Conservation (phyloP, 441 rosid genomes). For the Iberis amara region DNA sequence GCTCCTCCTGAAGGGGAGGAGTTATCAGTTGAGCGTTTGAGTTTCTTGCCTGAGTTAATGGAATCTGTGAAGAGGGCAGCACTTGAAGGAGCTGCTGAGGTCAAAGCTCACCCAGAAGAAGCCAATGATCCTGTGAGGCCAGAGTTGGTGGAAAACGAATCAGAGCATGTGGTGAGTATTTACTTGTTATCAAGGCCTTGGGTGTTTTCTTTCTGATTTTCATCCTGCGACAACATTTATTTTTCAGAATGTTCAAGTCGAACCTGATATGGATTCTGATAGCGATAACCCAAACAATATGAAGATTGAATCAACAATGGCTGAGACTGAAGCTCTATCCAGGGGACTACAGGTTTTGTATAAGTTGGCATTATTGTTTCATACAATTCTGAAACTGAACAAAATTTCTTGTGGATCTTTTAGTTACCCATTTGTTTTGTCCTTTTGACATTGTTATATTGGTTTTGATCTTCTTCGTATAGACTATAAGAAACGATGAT, state of each 20-base stretch:
- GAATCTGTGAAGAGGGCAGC: constrained; percentile 73
- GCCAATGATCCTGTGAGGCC: constrained; percentile 25
- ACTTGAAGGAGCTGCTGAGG: constrained; percentile 70
- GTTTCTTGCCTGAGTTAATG: constrained; percentile 58
- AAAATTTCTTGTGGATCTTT: background rate
- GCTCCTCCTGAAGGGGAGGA: constrained; percentile 36
- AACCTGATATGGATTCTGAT: constrained; percentile 61
- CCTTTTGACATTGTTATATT: constrained; percentile 11
- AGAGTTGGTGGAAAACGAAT: constrained; percentile 38
- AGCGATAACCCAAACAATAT: constrained; percentile 45
- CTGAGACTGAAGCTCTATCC: constrained; percentile 87
- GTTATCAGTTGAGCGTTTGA: constrained; percentile 42
- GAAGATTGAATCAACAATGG: constrained; percentile 89
- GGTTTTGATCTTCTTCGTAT: constrained; percentile 23
- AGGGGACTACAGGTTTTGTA: constrained; percentile 80
- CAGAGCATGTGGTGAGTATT: constrained; percentile 61
- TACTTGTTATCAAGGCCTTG: background rate
- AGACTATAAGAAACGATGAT: constrained; percentile 85
- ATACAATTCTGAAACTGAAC: background rate
- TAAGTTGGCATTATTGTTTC: constrained; percentile 16
- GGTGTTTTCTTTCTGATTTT: constrained; percentile 21
- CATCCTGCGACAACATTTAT: constrained; percentile 22
- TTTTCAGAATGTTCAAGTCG: constrained; percentile 57
- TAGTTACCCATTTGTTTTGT: background rate
- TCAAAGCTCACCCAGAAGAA: constrained; percentile 54